A percentile compares a stretch with the other conserved stretches of the same genome.
phyloP scores from a whole-genome alignment of 208 protist genomes.

The Vickermania spadyakhi region DNA sequence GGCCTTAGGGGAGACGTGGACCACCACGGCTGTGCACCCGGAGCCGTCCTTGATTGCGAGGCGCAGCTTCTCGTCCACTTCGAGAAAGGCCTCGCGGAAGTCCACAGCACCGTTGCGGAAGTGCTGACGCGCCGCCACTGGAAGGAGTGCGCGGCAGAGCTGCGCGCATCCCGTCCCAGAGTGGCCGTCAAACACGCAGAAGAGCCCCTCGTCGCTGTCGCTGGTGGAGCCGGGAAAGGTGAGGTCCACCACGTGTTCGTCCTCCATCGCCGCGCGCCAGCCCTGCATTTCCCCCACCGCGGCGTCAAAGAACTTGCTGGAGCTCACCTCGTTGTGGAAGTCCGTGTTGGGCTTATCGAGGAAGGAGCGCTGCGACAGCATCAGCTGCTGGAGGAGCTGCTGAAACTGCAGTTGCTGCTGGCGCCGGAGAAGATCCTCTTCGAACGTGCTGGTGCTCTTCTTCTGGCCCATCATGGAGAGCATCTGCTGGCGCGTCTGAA shows the following conservation, averaged over 20 bases:
- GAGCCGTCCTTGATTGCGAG: conserved; percentile 37
- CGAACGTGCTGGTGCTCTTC: conserved; percentile 16
- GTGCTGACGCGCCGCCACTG: conserved; percentile 14
- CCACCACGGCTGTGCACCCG: conserved; percentile 63
- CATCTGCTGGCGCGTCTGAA: conserved; percentile 25
- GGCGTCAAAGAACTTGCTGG: conserved; percentile 56
- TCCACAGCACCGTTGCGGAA: conserved; percentile 22
- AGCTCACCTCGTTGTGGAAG: conserved; percentile 36
- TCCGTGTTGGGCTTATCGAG: conserved; percentile 53
- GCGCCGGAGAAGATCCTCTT: conserved; percentile 37
- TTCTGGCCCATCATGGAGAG: conserved; percentile 14
- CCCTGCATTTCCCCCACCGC: conserved; percentile 82
- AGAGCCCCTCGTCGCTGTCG: conserved; percentile 48
- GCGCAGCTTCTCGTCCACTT: conserved; percentile 47
- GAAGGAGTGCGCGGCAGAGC: conserved; percentile 26
- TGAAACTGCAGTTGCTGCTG: conserved; percentile 58
- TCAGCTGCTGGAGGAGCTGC: conserved; percentile 52
- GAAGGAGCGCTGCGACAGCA: conserved; percentile 41
- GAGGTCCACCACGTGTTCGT: conserved; percentile 64
- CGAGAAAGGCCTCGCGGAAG: conserved; percentile 59
- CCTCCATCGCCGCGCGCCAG: conserved; percentile 87
- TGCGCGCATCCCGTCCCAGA: conserved; percentile 39
- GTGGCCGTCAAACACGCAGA: conserved; percentile 88
- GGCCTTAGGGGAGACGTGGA: conserved; percentile 49
- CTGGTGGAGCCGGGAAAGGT: conserved; percentile 17